Evolutionary conservation across 768 basidiomycete species (phyloP).

Genomic region (button mushroom (Agaricus bisporus)): DNA sequence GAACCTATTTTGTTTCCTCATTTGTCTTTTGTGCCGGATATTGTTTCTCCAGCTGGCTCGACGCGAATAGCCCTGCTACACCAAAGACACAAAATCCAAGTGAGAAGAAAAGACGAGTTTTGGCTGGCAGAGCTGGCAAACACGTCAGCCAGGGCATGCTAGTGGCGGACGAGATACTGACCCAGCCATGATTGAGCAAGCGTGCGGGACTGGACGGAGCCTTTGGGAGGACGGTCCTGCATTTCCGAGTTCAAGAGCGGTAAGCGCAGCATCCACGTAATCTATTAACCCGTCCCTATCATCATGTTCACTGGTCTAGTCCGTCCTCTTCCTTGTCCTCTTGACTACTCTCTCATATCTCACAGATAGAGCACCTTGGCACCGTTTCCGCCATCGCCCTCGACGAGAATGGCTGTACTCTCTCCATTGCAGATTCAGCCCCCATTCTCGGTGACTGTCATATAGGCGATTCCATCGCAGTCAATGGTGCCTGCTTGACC

Average conservation of each 20-base stretch:
- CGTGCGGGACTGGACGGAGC: conserved; percentile 16
- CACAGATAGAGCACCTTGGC: conserved; percentile 87
- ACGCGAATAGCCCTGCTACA: conserved; percentile 38
- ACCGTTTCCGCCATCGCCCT: conserved; percentile 57
- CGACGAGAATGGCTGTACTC: conserved; percentile 73
- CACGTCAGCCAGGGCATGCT: conserved; percentile 6
- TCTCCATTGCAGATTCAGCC: conserved; percentile 67
- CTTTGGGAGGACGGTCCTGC: neutral
- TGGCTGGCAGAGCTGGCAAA: conserved; percentile 43
- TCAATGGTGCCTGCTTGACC: conserved; percentile 85
- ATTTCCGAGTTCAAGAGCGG: neutral
- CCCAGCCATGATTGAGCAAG: conserved; percentile 35
- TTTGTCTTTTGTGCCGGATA: conserved; percentile 17
- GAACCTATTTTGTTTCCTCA: conserved; percentile 2
- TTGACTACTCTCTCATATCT: neutral
- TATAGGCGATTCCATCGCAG: conserved; percentile 91
- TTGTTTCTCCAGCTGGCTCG: conserved; percentile 45
- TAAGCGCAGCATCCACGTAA: neutral
- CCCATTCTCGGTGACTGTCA: conserved; percentile 84
- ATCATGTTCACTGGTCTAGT: conserved; percentile 80
- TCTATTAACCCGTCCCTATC: neutral
- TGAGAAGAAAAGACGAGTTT: conserved; percentile 46
- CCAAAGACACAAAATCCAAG: conserved; percentile 42
- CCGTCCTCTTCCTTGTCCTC: conserved; percentile 21
- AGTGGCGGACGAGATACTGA: conserved; percentile 10